Base-by-base conservation (phyloP, 139 green algal species). In the Penium margaritaceum region DNA sequence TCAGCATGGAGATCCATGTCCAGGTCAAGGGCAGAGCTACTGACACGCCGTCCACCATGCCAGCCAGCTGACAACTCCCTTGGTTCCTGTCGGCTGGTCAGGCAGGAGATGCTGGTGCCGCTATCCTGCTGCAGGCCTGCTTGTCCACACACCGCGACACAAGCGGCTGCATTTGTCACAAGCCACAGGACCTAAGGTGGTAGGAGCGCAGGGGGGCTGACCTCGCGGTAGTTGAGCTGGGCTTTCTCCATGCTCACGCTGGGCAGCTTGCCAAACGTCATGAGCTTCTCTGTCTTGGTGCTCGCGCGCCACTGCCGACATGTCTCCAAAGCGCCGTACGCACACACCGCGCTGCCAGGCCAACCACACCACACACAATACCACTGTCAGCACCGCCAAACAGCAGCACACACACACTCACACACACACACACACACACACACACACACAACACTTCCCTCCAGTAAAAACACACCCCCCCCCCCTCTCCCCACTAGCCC, bases 281-380 rank as follows among this genome's bases (percentile, higher is more conserved):
- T 91, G 36, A 97, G 79, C 27, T 75, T 85, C 79, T 88, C 68
- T 12, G 90, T 79, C 29, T 74, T 90, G 39, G 83, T 63, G 33
- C 81, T 89, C 29, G 86, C 62, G 61, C 91, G 83, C 94, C 94
- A 99, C 85, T 98, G 92, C 17, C 95, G 85, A 67, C 85, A 91
- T 38, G 90, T 93, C 87, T 98, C 94, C 32, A 97, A 91, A 2
- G 85, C 94, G 19, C 97, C 87, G 84, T 96, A 97, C 24, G 95
- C 94, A 87, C 91, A 97, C 54, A 99, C 86, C 7, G 93, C 95
- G 77, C 95, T 81, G 72, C 57, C n/a, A n/a, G n/a, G n/a, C n/a
- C n/a, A n/a, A n/a, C n/a, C n/a, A n/a, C n/a, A 54, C 17, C 15
- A 14, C 17, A 17, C 43, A 54, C 15, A 54, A 54, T 54, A 54